Evolutionary conservation across 768 basidiomycete genomes (phyloP).

Genomic region (Suillus tomentosus): DNA sequence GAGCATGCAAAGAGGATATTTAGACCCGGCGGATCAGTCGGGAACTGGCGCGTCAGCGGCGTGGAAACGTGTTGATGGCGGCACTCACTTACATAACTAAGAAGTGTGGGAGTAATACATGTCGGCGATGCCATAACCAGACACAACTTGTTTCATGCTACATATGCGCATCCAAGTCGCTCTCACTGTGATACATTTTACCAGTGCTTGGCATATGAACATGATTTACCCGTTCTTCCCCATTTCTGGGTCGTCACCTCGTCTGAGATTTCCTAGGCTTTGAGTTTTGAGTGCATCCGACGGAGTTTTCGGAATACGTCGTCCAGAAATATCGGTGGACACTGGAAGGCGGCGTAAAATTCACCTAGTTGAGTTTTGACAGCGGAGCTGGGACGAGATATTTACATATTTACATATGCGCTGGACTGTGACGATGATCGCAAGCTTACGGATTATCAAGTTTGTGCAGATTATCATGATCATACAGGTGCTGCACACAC

Average conservation of each 20-base stretch:
- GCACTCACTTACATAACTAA: no score
- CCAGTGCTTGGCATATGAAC: slow-evolving; percentile 47
- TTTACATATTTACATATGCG: slow-evolving; percentile 46
- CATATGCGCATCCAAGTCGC: slow-evolving; percentile 44
- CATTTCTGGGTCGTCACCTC: slow-evolving; percentile 58
- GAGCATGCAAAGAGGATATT: no score
- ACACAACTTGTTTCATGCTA: slow-evolving; percentile 36
- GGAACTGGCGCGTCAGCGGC: no score
- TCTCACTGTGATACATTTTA: slow-evolving; percentile 49
- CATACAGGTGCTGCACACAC: slow-evolving; percentile 63
- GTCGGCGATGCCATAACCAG: no score
- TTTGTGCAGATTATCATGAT: slow-evolving; percentile 56
- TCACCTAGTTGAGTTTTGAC: slow-evolving; percentile 53
- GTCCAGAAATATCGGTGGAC: slow-evolving; percentile 53
- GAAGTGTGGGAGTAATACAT: no score
- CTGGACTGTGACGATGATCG: slow-evolving; percentile 62
- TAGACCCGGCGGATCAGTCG: no score
- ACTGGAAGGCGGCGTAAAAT: slow-evolving; percentile 54
- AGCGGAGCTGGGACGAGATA: slow-evolving; percentile 59
- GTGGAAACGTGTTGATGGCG: no score
- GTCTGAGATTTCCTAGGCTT: slow-evolving; percentile 45
- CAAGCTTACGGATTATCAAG: slow-evolving; percentile 60
- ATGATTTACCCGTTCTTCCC: slow-evolving; percentile 52
- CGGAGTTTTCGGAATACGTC: slow-evolving; percentile 55
- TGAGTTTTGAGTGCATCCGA: slow-evolving; percentile 48